Conservation (phyloP, 2,329 filamentous ascomycete species). For the Alternaria tenuissima region DNA sequence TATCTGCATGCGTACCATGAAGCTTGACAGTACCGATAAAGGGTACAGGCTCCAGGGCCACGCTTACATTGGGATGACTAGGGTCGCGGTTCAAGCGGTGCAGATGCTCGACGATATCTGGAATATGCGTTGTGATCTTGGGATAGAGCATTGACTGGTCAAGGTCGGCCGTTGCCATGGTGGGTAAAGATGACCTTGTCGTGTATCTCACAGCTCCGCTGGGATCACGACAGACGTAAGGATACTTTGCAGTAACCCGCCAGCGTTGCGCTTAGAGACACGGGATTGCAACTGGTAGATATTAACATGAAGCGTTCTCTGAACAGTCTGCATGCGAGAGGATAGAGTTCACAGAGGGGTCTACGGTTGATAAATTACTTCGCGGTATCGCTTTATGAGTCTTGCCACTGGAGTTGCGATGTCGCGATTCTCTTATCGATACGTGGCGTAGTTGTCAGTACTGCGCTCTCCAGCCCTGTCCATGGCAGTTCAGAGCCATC, state of each 20-base stretch:
- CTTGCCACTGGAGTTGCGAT: neutral
- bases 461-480: neutral
- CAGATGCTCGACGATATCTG: slow-evolving; percentile 26
- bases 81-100: slow-evolving; percentile 18
- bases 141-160: slow-evolving; percentile 38
- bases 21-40: slow-evolving; percentile 44
- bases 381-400: neutral
- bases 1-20: slow-evolving; percentile 46
- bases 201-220: neutral
- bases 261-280: neutral
- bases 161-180: slow-evolving; percentile 17
- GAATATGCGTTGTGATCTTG: slow-evolving; percentile 41
- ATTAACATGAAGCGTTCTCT: neutral
- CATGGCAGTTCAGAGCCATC: neutral
- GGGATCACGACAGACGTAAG: neutral
- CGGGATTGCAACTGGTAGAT: neutral
- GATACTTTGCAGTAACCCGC: neutral
- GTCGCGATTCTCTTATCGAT: neutral
- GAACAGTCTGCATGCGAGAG: neutral
- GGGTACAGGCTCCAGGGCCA: slow-evolving; percentile 19
- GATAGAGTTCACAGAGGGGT: neutral
- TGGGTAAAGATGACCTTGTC: neutral
- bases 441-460: slow-evolving; percentile 7
- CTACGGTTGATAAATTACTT: neutral
- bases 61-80: slow-evolving; percentile 7